Base-by-base conservation (phyloP, 495 filamentous ascomycete genomes). In the Achaetomiella virescens region DNA sequence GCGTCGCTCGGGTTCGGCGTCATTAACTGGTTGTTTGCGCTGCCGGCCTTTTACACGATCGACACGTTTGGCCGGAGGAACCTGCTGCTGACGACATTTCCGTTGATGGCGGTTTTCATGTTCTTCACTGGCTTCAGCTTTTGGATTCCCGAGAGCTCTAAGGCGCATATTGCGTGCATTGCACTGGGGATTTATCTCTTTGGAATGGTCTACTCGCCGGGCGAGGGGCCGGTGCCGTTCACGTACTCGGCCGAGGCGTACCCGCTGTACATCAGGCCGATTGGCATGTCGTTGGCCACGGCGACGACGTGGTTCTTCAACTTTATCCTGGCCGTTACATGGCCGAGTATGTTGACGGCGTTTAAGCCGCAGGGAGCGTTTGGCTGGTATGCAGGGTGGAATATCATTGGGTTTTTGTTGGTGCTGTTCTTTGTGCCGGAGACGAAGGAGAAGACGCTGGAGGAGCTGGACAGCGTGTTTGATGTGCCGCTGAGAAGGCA, bases 401-500 rank as follows among this genome's bases (percentile, higher is more conserved):
- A 87, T 59, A 45, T 85, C 0, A 63, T 84, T 0, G 84, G 83
- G 1, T 70, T 87, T 33, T 43, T 81, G 35, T 68, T 88, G 72
- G 86, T 88, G 61, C 85, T 87, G 69, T 74, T 87, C 15, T 80
- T 77, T 54, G 70, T 90, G 27, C 81, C 80, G 7, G 84, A 87
- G 72, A 87, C 84, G 10, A 87, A 86, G 73, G 78, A 84, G 71
- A 76, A 77, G 21, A 83, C 81, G 6, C 73, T 86, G 15, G 88
- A 93, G 68, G 89, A 93, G 66, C 74, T 93, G 33, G 88, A 92
- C 70, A 88, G 90, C 65, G 82, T 95, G 52, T 95, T 89, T 56
- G 86, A 82, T 9, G 86, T 90, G 7, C 84, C 84, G 0, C 85
- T 80, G 29, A 63, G 77, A 36, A 75, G 76, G 27, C 85, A 88